Evolutionary conservation across 176 grass and related monocot species (phyloP).

Genomic region (Pontederia paniculata): DNA sequence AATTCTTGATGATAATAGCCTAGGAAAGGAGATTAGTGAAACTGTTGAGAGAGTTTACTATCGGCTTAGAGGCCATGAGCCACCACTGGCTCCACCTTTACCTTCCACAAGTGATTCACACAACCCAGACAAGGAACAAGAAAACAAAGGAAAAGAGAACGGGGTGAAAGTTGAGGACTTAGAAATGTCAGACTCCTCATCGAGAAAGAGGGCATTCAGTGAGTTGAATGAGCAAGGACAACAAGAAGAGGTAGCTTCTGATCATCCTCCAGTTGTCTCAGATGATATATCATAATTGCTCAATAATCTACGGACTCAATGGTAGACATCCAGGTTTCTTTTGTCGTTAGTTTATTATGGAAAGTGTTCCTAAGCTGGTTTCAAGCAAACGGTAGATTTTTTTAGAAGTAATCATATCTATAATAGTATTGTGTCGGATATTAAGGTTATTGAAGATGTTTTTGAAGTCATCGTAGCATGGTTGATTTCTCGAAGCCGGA

Average conservation of each 20-base stretch:
- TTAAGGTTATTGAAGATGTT: too few relatives aligned
- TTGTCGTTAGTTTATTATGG: too few relatives aligned
- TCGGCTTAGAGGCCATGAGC: constrained; percentile 37
- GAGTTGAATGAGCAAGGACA: constrained; percentile 23
- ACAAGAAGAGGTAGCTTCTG: background rate
- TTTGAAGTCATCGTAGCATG: too few relatives aligned
- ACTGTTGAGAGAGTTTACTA: constrained; percentile 84
- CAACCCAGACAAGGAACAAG: constrained; percentile 16
- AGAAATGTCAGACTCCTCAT: constrained; percentile 18
- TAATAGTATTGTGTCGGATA: too few relatives aligned
- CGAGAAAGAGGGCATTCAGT: constrained; percentile 44
- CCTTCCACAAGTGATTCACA: constrained; percentile 11
- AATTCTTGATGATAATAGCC: constrained; percentile 53
- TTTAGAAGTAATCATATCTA: too few relatives aligned
- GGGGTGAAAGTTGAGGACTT: constrained; percentile 30
- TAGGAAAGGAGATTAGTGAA: constrained; percentile 74
- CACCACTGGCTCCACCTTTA: constrained; percentile 21
- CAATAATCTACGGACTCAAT: constrained; percentile 1
- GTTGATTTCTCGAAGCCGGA: too few relatives aligned
- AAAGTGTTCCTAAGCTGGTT: too few relatives aligned
- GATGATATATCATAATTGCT: constrained; percentile 13
- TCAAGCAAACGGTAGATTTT: too few relatives aligned
- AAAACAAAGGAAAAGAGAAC: constrained; percentile 22
- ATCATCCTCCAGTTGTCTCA: constrained; percentile 16
- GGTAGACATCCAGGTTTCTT: too few relatives aligned